Conservation (phyloP, 192 early-diverging fungal species). For the Irineochytrium annulatum region DNA sequence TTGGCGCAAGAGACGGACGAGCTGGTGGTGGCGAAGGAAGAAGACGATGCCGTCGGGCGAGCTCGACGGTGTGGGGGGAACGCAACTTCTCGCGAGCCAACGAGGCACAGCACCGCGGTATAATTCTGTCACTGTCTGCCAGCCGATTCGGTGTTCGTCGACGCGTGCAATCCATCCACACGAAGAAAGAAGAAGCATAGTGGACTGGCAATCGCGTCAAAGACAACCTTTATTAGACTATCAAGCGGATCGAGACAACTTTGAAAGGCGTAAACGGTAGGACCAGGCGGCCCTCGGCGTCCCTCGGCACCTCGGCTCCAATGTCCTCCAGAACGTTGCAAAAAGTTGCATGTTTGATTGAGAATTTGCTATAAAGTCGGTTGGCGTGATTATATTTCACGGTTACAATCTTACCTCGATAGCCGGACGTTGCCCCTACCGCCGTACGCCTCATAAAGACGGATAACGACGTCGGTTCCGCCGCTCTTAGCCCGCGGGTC, state of each 20-base stretch:
- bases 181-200: too few species aligned
- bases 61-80: too few species aligned
- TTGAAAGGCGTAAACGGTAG: slow-evolving; percentile 24
- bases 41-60: too few species aligned
- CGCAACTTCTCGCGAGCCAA: too few species aligned
- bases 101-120: too few species aligned
- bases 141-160: too few species aligned
- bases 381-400: neutral
- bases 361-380: slow-evolving; percentile 33
- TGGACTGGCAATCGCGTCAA: too few species aligned
- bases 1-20: too few species aligned
- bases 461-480: slow-evolving; percentile 58
- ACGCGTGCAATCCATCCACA: too few species aligned
- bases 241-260: slow-evolving; percentile 14
- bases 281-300: slow-evolving; percentile 18
- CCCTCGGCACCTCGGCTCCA: slow-evolving; percentile 14
- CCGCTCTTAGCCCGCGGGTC: neutral
- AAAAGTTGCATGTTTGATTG: slow-evolving; percentile 40
- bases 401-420: slow-evolving; percentile 22
- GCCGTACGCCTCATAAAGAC: slow-evolving; percentile 87
- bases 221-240: neutral
- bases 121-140: too few species aligned
- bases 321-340: slow-evolving; percentile 79
- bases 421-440: slow-evolving; percentile 62
- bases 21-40: too few species aligned